Base-by-base conservation (phyloP, 148 eudicot genomes). In the Fagopyrum esculentum region DNA sequence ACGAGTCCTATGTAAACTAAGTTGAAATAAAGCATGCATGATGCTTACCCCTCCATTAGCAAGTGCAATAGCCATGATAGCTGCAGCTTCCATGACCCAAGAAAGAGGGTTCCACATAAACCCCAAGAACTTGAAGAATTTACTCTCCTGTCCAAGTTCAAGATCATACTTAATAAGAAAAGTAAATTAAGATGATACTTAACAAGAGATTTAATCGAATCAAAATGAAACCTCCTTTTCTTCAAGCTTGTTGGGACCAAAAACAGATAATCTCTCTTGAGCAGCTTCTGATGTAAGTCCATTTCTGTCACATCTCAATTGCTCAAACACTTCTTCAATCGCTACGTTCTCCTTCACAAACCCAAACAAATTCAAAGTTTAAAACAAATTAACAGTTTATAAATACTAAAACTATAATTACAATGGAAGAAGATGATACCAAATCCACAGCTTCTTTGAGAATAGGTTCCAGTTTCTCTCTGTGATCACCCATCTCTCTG, bases 71-170 rank as follows among this genome's bases (percentile, higher is more conserved):
- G 87, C 89, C 89, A 86, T 86, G 64, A 86, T 84, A 11, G 87
- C 89, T 50, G 89, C 89, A 71, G 89, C 89, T 78, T 86, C 89
- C 89, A 84, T 84, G 45, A 84, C 87, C 89, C 87, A 86, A 13
- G 89, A 86, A 44, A 86, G 84, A 75, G 89, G 89, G 74, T 86
- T 86, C 87, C 87, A 82, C 89, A 82, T 86, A 77, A 86, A 86
- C 30, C 89, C 85, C 6, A 86, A 70, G 69, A 84, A 86, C 81
- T 82, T 86, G 61, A 82, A 54, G 66, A 86, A 22, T 77, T 84
- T 86, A 29, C 82, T 84, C 82, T 86, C 89, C 89, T 84, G 83
- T 57, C 30, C 70, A 64, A 13, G 15, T 5, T 19, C 6, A 19
- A 17, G 3, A 60, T 40, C 13, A 35, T 35, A 35, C 40, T 35